Conservation (phyloP, 345 rosid species). For the Trapa bicornis region DNA sequence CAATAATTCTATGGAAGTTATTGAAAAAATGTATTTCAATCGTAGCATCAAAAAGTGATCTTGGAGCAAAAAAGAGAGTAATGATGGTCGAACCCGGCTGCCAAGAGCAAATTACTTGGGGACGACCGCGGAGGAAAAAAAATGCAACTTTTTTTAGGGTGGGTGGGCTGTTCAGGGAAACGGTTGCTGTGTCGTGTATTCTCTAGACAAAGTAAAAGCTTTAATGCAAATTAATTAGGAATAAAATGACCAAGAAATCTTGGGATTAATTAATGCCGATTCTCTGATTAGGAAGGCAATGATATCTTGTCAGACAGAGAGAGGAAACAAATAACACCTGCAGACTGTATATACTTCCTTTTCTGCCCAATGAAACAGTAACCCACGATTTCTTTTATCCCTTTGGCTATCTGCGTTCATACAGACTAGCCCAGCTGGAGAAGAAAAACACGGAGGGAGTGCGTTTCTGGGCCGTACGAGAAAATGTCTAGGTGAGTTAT, state of each 20-base stretch:
- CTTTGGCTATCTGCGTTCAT: neutral
- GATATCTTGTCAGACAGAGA: neutral
- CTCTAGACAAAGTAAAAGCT: neutral
- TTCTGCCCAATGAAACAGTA: neutral
- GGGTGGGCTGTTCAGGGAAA: neutral
- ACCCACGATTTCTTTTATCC: neutral
- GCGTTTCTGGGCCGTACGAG: neutral
- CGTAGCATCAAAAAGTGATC: neutral
- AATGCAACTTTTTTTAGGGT: neutral
- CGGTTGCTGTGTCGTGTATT: neutral
- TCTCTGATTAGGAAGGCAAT: neutral
- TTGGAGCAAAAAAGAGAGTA: neutral
- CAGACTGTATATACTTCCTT: neutral
- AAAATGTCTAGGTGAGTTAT: constrained; percentile 1
- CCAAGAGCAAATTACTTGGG: neutral
- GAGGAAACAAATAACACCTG: constrained; percentile 1
- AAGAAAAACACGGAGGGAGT: neutral
- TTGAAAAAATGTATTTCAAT: no score
- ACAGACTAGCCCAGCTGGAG: neutral
- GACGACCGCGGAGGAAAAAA: neutral
- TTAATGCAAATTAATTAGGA: neutral
- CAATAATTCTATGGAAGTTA: no score
- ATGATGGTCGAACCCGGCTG: neutral
- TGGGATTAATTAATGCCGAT: neutral
- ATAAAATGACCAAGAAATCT: neutral